Base-by-base conservation (phyloP, 78 protist species). In the Dictyostelium capitatum region DNA sequence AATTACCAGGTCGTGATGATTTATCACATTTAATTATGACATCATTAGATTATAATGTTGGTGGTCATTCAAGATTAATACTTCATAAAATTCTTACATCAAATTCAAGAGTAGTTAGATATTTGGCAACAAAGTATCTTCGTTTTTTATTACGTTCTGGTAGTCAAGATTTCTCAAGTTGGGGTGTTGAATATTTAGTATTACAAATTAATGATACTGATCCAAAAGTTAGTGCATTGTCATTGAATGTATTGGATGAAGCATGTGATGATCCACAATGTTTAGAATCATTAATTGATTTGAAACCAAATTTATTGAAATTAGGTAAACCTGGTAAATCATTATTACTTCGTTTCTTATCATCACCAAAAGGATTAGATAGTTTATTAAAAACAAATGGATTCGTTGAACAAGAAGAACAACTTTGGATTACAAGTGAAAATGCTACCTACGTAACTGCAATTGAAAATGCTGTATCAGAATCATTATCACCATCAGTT, bases 1-100 rank as follows among this genome's bases (percentile, higher is more conserved):
- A 83, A 15, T 30, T 92, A 17, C 84, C 96, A 5, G 89, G 83
- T 0, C 15, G 96, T 14, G 96, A 92, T 32, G 96, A 92, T 62
- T 15, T 92, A 1, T 74, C 80, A 2, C 92, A 80, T 30, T 17
- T 80, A 14, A 92, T 92, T 28, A 82, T 92, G 56, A 92, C 89
- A 0, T 19, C 56, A 4, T 51, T 92, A 6, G 96, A 92, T 74
- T 92, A 92, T 23, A 92, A 80, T 37, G 64, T 82, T 25, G 43
- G 56, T 19, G 96, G 87, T 25, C 75, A 62, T 2, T 48, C 83
- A 0, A 84, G 95, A 50, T 43, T 54, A 0, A 89, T 89, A 5
- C 80, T 89, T n/a, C 89, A 79, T 46, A 77, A 70, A 47, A 80
- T 79, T 57, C 80, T 89, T 5, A 89, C 87, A 0, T 57, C 78